Percentiles rank a stretch among this genome's conserved stretches.
These are phyloP conservation scores for Anacardium occidentale DNA, from an alignment of 345 rosid species.

Conservation along the genomic window DNA sequence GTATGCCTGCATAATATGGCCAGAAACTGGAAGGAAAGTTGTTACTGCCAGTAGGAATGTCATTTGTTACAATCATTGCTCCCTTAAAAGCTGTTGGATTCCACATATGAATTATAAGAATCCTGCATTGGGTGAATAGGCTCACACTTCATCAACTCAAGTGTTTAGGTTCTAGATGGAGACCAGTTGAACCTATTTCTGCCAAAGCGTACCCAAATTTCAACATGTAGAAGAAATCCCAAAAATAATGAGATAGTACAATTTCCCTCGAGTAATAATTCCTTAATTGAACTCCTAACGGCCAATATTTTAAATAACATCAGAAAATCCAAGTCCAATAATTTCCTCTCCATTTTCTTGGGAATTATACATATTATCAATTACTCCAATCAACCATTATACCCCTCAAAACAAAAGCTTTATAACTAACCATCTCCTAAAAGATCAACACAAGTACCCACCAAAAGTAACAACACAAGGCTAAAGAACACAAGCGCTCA, in stretches of 20 bases:
- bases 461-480: constrained; percentile 1
- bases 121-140: neutral
- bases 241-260: neutral
- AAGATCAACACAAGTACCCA: neutral
- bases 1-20: neutral
- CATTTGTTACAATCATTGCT: neutral
- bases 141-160: neutral
- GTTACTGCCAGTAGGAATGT: neutral
- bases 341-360: neutral
- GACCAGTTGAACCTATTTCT: neutral
- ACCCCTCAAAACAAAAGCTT: neutral
- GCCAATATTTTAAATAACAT: no score
- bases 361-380: neutral
- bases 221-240: neutral
- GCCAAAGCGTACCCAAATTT: neutral
- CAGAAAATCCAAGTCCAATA: neutral
- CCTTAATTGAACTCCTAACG: no score
- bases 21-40: neutral
- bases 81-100: neutral
- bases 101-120: neutral
- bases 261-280: neutral
- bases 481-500: neutral
- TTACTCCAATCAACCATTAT: neutral
- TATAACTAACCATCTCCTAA: neutral
- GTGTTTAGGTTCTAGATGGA: neutral